Base-by-base conservation (phyloP, 2,329 filamentous ascomycete species). In the Epichloe sylvatica region DNA sequence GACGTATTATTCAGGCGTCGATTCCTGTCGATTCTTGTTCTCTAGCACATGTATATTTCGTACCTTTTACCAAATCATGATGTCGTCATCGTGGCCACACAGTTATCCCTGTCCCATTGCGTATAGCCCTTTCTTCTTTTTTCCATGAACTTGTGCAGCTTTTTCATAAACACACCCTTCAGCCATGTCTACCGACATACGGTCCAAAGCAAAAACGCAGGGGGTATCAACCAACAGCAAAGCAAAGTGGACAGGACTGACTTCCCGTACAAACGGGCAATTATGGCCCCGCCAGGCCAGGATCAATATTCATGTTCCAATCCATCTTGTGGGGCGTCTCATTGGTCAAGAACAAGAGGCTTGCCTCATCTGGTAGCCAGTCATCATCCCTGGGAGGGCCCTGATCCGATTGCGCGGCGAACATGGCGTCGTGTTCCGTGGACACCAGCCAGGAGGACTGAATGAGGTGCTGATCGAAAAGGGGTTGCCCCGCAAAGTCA, bases 341-440 rank as follows among this genome's bases (percentile, higher is more conserved):
- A 6, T 62, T 56, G 13, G 66, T 59, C 13, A 73, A 58, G 15
- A 66, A 62, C 39, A 70, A 60, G 53, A 74, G 70, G 51, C 69
- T 70, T 7, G 64, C 63, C 48, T 73, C 70, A 23, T 72, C 70
- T 41, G 67, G 62, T 9, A 64, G 62, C 71, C 70, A 74, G 19
- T 70, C 67, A 35, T 67, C 64, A 36, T 67, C 64, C 21, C 63
- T 63, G n/a, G 58, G 53, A 21, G 55, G 54, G 11, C 55, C 62
- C 38, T 64, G 62, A 12, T 63, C 58, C 56, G 65, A 59, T 17
- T 60, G 57, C 4, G 62, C 60, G 12, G 65, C 63, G 36, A 70
- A 68, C 19, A 65, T 62, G 19, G 60, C 60, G 5, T 65, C 65
- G 12, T 64, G 56, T 2, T 55, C 51, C 42, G 55, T 50, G 11